Evolutionary conservation across 2,329 filamentous ascomycete species (phyloP), one percentile per base, ranked within the genome.

Genomic region (Claviceps fusiformis): DNA sequence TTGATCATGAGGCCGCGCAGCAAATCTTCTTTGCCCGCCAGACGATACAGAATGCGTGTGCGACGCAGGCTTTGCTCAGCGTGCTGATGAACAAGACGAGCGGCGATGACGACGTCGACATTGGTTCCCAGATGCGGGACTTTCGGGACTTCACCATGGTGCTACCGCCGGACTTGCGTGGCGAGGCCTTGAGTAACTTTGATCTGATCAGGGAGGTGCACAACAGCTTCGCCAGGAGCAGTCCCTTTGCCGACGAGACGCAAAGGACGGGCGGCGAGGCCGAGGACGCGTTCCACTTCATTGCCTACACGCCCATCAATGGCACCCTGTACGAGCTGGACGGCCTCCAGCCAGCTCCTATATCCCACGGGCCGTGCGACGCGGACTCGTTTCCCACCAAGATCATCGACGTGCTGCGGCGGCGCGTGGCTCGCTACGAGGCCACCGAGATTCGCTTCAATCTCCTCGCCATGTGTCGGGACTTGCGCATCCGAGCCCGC

Each of bases 31-130:
- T 98, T 71, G 93, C 93, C 4, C 84, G 86, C 35, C 93, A 98
- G 74, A 97, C 92, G 4, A 98, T 98, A 68, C 92, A 97, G 71
- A 98, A 98, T 71, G 93, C 93, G 8, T 98, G 93, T 73, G 93
- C 91, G 48, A 98, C 93, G 17, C 93, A 98, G 70, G 93, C 93
- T 3, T 81, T 98, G 50, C 81, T 98, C 45, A 93, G 87, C 54
- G 88, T 97, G 54, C 79, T 97, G 37, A 76, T 98, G 61, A 98
- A 98, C 74, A 87, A 95, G 70, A 79, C 80, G 35, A 76, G 73
- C 54, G 68, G 73, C 54, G 68, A 79, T 54, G 68, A 79, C 47
- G 68, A 78, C 46, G 78, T 95, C 52, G 79, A 90, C 39, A 82
- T 95, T 59, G 91, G 91, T 54, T 67, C 75, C 3, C 76, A 81